Conservation (phyloP, 2,329 filamentous ascomycete genomes). For the Phyllosticta citribraziliensis region DNA sequence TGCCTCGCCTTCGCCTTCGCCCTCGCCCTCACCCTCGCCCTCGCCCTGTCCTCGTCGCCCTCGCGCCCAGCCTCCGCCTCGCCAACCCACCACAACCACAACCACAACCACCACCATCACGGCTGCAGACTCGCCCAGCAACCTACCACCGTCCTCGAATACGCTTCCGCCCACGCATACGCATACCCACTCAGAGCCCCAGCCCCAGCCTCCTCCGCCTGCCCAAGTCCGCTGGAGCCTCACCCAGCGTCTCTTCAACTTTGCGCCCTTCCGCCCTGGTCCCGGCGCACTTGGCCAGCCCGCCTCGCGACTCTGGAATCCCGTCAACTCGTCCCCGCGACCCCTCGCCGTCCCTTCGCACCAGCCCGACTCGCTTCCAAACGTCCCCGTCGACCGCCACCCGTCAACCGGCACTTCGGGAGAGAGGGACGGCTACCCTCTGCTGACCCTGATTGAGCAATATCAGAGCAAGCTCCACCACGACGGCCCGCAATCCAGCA, state of each 20-base stretch:
- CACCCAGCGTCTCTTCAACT: constrained; percentile 32
- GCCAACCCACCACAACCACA: constrained; percentile 5
- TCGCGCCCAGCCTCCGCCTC: neutral
- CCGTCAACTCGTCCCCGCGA: constrained; percentile 51
- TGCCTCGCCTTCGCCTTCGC: constrained; percentile 1
- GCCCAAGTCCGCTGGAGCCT: constrained; percentile 27
- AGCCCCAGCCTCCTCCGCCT: constrained; percentile 18
- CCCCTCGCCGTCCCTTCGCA: constrained; percentile 24
- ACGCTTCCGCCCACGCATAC: constrained; percentile 12
- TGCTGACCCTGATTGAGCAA: constrained; percentile 48
- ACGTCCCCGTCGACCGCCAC: constrained; percentile 30
- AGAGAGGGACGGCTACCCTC: constrained; percentile 41
- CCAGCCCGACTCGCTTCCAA: constrained; percentile 18
- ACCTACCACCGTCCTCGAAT: constrained; percentile 19
- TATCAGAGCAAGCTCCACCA: constrained; percentile 42
- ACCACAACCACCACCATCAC: constrained; percentile 13
- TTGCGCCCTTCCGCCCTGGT: constrained; percentile 19
- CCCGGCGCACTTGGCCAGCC: neutral
- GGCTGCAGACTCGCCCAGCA: constrained; percentile 18
- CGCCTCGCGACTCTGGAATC: constrained; percentile 49
- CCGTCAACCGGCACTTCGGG: constrained; percentile 24
- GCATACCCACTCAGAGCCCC: neutral
- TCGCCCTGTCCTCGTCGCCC: neutral
- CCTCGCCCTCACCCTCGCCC: neutral
- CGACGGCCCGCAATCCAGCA: constrained; percentile 18